Conservation (phyloP, 2,329 filamentous ascomycete species). For the Hypoxylon sp. region DNA sequence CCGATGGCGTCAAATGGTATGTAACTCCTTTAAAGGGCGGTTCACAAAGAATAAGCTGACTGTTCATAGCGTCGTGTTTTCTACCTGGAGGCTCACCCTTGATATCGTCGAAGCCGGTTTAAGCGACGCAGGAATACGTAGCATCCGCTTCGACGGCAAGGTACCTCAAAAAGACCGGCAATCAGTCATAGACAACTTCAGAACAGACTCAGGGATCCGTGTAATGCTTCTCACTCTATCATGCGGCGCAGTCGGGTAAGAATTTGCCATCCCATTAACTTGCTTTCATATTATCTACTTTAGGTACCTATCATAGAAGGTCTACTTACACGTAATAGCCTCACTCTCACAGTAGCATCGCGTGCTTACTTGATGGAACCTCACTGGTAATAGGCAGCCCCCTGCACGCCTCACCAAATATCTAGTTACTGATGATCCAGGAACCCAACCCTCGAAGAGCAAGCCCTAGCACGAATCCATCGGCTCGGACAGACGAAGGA, state of each 20-base stretch:
- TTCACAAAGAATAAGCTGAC: not conserved
- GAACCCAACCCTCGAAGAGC: conserved; percentile 62
- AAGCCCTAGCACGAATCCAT: conserved; percentile 60
- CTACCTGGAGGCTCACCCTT: conserved; percentile 14
- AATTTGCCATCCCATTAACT: not conserved
- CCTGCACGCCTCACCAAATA: not conserved
- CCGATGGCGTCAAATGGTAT: not conserved
- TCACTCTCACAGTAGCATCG: conserved; percentile 64
- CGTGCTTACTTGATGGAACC: conserved; percentile 66
- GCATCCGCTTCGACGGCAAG: conserved; percentile 64
- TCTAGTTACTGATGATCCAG: conserved; percentile 44
- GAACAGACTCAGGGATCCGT: not conserved
- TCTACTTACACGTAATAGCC: conserved; percentile 49
- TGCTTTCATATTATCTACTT: not conserved
- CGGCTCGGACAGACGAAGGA: conserved; percentile 43
- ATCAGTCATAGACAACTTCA: conserved; percentile 53
- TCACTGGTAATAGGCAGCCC: conserved; percentile 50
- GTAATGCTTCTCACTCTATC: conserved; percentile 52
- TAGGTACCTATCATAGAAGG: not conserved
- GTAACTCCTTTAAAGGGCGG: not conserved
- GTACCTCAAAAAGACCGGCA: conserved; percentile 61
- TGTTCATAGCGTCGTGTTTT: conserved; percentile 2
- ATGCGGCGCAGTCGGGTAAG: conserved; percentile 68
- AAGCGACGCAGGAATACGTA: conserved; percentile 53
- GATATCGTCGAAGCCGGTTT: conserved; percentile 52